These are phyloP conservation scores for Hypoxylon sp. DNA, from an alignment of 2,329 filamentous ascomycete species.

Conservation along the genomic window DNA sequence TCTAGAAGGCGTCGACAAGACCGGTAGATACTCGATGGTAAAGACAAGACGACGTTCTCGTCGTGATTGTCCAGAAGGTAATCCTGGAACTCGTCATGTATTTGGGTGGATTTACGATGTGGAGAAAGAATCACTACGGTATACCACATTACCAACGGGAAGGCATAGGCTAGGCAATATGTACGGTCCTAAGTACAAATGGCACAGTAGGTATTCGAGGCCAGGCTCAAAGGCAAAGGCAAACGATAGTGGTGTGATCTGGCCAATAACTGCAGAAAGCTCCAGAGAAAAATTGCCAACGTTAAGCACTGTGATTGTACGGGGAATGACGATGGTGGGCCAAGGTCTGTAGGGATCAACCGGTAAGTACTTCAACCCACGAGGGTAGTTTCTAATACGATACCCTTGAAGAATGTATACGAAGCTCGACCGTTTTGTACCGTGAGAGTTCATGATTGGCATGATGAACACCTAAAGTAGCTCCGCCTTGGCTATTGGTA, in stretches of 20 bases:
- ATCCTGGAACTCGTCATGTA: conserved; percentile 43
- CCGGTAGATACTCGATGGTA: conserved; percentile 27
- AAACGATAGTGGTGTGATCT: conserved; percentile 45
- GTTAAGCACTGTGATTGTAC: conserved; percentile 45
- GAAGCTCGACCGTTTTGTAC: conserved; percentile 42
- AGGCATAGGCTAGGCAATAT: conserved; percentile 43
- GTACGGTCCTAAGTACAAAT: conserved; percentile 39
- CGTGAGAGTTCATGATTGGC: conserved; percentile 39
- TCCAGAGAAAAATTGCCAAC: conserved; percentile 41
- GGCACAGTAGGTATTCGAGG: conserved; percentile 42
- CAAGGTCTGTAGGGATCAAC: conserved; percentile 45
- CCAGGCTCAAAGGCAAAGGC: conserved; percentile 30
- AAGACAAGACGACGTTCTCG: conserved; percentile 39
- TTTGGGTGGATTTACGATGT: conserved; percentile 45
- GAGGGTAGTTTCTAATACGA: conserved; percentile 36
- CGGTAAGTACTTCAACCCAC: conserved; percentile 41
- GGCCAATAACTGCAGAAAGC: conserved; percentile 42
- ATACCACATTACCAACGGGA: conserved; percentile 43
- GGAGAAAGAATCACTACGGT: conserved; percentile 45
- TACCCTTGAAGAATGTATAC: conserved; percentile 42
- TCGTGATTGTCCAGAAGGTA: conserved; percentile 38
- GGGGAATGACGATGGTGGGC: conserved; percentile 47
- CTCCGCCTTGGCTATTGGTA: conserved; percentile 48
- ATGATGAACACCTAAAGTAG: conserved; percentile 37
- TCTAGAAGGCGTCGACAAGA: conserved; percentile 24